These are phyloP conservation scores for Alloteropsis semialata DNA, from an alignment of 176 grass and related monocot genomes.

Conservation along the genomic window DNA sequence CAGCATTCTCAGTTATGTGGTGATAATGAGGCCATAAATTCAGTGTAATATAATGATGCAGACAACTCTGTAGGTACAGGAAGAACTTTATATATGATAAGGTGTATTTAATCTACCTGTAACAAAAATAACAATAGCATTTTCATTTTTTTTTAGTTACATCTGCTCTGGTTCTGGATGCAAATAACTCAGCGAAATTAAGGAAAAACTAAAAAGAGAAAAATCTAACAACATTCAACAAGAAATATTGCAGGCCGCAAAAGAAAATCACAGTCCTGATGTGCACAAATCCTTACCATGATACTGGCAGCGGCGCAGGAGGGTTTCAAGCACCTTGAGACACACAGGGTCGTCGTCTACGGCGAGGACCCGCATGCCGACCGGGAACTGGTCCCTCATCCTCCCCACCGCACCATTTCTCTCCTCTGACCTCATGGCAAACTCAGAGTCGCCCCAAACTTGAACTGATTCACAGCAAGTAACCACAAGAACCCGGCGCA, in stretches of 20 bases:
- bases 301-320: conserved; percentile 78
- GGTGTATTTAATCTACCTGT: background rate
- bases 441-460: background rate
- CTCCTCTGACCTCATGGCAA: conserved; percentile 36
- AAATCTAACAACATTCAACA: background rate
- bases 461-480: background rate
- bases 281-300: conserved; percentile 44
- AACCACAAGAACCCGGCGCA: background rate
- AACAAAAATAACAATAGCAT: background rate
- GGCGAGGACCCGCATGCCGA: conserved; percentile 89
- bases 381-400: conserved; percentile 67
- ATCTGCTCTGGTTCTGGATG: background rate
- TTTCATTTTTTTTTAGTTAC: background rate
- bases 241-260: background rate
- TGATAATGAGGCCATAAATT: conserved; percentile 3
- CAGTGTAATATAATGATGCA: background rate
- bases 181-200: conserved; percentile 13
- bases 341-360: conserved; percentile 87
- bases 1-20: background rate
- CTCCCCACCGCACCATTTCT: conserved; percentile 10
- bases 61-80: background rate
- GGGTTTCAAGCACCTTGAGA: conserved; percentile 80
- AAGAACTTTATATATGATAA: background rate
- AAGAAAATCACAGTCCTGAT: background rate
- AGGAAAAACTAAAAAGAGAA: background rate